A percentile compares a stretch with the other conserved stretches of the same genome.
phyloP scores from a whole-genome alignment of 345 rosid species.

The Arabis hirsuta region DNA sequence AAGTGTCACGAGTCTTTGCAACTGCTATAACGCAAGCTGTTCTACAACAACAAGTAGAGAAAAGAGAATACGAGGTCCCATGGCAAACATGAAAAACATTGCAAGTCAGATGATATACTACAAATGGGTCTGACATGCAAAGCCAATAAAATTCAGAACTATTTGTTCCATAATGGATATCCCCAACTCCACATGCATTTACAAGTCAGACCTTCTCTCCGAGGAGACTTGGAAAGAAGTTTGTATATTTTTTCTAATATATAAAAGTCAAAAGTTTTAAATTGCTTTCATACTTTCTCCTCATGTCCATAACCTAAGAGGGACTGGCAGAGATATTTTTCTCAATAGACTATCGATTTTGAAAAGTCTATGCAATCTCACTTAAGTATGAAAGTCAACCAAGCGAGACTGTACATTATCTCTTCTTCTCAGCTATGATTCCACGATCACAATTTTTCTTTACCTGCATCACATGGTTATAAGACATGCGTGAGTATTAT shows the following conservation, averaged over 20 bases:
- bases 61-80: slow-evolving; percentile 31
- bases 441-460: too few species aligned
- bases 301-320: slow-evolving; percentile 3
- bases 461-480: too few species aligned
- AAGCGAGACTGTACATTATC: too few species aligned
- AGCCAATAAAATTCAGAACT: slow-evolving; percentile 20
- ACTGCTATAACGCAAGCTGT: slow-evolving; percentile 98
- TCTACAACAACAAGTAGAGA: slow-evolving; percentile 47
- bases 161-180: slow-evolving; percentile 95
- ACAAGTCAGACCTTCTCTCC: slow-evolving; percentile 38
- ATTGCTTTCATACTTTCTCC: slow-evolving; percentile 2
- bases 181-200: slow-evolving; percentile 97
- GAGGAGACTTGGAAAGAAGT: neutral
- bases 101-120: slow-evolving; percentile 13
- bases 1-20: slow-evolving; percentile 94
- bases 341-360: neutral
- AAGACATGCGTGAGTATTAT: too few species aligned
- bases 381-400: too few species aligned
- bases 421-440: too few species aligned
- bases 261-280: slow-evolving; percentile 6
- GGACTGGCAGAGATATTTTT: neutral
- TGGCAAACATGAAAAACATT: neutral
- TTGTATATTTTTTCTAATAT: neutral
- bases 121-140: slow-evolving; percentile 29
- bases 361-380: neutral